Base-by-base conservation (phyloP, 495 filamentous ascomycete species). In the Pseudevernia furfuracea region DNA sequence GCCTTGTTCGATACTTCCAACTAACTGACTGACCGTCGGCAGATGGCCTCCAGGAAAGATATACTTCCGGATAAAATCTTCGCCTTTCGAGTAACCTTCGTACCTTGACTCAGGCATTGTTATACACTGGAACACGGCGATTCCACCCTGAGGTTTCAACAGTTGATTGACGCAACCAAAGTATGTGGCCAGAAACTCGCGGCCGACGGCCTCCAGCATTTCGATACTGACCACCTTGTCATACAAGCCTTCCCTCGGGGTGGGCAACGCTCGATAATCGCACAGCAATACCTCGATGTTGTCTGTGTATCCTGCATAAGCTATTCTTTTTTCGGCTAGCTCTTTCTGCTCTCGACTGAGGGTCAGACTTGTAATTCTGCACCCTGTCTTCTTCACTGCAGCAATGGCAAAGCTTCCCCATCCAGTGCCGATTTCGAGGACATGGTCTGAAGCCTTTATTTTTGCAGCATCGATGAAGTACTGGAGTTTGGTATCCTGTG, bases 11-110 rank as follows among this genome's bases (percentile, higher is more conserved):
- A 90, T 84, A 43, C 84, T 78, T 44, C 80, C 77, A 30, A 88
- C 74, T 38, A 89, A 75, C 68, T 87, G 84, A 32, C 79, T 84
- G 37, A 84, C 78, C 8, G 84, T 88, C 19, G 86, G 87, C 0
- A 90, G 75, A 70, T 90, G 86, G 3, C 88, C 87, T 48, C 87
- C 86, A 3, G 87, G 88, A 70, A 90, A 90, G 61, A 90, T 89
- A 68, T 89, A 89, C 63, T 82, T 83, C 43, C 85, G 79, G 70
- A 90, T 89, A 72, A 90, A 91, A 66, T 80, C 78, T 71, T 77
- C 74, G 19, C 74, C 71, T 69, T 74, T 69, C 32, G 72, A 62
- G 70, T 81, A 82, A 53, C 67, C 75, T 39, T 75, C 78, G 64
- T 76, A 68, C 70, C 71, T 66, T 55, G 78, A 64, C 69, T 90